phyloP scores from a whole-genome alignment of 106 monocot species.

The Dendrobium officinale region DNA sequence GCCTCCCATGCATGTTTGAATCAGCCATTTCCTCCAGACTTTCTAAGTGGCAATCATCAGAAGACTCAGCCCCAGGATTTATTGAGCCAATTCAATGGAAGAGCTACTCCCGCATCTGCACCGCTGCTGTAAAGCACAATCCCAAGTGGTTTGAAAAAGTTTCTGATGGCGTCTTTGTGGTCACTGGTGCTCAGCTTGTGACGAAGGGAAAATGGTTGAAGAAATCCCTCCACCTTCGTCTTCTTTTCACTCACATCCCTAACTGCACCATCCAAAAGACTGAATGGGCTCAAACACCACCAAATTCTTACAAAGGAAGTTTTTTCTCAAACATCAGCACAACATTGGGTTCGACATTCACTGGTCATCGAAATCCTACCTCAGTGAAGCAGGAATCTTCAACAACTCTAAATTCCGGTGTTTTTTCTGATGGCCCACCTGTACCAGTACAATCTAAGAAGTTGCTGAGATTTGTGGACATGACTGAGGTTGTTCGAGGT shows the following conservation, averaged over 20 bases:
- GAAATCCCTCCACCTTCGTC: slow-evolving; percentile 65
- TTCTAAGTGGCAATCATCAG: slow-evolving; percentile 59
- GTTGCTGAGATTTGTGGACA: slow-evolving; percentile 71
- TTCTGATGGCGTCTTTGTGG: slow-evolving; percentile 55
- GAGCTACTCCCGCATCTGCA: slow-evolving; percentile 60
- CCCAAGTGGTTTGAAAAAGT: slow-evolving; percentile 60
- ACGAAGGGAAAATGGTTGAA: slow-evolving; percentile 69
- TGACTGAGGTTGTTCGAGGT: slow-evolving; percentile 65
- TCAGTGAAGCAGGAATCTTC: slow-evolving; percentile 31
- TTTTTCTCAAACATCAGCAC: slow-evolving; percentile 70
- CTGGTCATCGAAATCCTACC: slow-evolving; percentile 17
- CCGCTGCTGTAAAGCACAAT: slow-evolving; percentile 49
- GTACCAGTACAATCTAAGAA: slow-evolving; percentile 63
- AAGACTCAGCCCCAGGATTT: slow-evolving; percentile 44
- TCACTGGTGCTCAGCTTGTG: slow-evolving; percentile 78
- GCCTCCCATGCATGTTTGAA: slow-evolving; percentile 64
- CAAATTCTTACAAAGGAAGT: slow-evolving; percentile 47
- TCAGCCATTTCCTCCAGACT: slow-evolving; percentile 22
- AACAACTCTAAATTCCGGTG: slow-evolving; percentile 52
- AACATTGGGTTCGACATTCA: slow-evolving; percentile 77
- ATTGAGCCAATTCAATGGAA: slow-evolving; percentile 80
- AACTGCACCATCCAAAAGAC: slow-evolving; percentile 56
- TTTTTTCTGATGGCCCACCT: slow-evolving; percentile 59
- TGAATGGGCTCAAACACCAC: slow-evolving; percentile 44
- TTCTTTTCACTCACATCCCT: slow-evolving; percentile 64